These are phyloP conservation scores for Globisporangium recalcitrans DNA, from an alignment of 352 stramenopile species.

Conservation along the genomic window DNA sequence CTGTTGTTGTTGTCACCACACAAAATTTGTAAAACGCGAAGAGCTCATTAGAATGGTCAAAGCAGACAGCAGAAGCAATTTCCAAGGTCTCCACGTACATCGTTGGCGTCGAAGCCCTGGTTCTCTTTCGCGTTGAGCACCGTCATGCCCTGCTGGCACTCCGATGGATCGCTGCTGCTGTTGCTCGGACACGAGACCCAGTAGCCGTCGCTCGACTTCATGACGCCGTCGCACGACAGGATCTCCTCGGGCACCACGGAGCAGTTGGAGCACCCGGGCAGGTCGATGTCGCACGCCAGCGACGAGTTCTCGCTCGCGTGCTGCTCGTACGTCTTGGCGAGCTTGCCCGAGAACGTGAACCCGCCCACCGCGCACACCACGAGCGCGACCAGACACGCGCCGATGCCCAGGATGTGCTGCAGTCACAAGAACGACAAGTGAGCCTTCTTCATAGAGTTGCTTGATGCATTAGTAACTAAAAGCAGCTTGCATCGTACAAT, in stretches of 20 bases:
- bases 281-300: conserved; percentile 62
- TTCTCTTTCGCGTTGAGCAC: conserved; percentile 44
- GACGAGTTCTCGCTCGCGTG: conserved; percentile 29
- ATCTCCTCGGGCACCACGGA: conserved; percentile 28
- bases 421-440: neutral
- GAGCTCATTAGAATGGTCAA: conserved; percentile 11
- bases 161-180: conserved; percentile 13
- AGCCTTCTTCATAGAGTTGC: neutral
- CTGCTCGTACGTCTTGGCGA: conserved; percentile 48
- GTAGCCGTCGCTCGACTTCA: conserved; percentile 23
- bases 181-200: conserved; percentile 40
- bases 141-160: conserved; percentile 46
- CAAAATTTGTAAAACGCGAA: neutral
- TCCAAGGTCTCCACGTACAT: conserved; percentile 34
- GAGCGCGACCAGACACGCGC: conserved; percentile 49
- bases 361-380: conserved; percentile 53
- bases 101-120: conserved; percentile 54
- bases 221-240: conserved; percentile 38
- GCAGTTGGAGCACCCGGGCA: conserved; percentile 77
- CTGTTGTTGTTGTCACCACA: conserved; percentile 18
- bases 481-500: conserved; percentile 33
- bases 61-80: conserved; percentile 8
- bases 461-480: neutral
- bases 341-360: conserved; percentile 60
- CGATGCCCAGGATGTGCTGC: conserved; percentile 74